phyloP scores from a whole-genome alignment of 23 red algal genomes.

The Gracilaria domingensis region DNA sequence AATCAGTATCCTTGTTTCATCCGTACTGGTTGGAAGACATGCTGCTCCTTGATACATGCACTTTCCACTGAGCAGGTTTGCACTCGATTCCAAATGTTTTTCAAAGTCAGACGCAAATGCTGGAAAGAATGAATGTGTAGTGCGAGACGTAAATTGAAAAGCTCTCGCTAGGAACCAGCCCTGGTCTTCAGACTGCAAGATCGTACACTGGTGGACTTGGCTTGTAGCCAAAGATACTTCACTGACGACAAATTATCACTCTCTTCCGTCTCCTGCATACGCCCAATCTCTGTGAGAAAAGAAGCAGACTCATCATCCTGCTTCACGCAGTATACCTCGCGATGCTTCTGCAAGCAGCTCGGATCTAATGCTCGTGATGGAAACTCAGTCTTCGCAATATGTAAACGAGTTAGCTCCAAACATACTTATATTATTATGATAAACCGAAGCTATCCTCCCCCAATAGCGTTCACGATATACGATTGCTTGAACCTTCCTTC shows the following conservation, averaged over 20 bases:
- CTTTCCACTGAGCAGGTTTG: background rate
- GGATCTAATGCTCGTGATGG: background rate
- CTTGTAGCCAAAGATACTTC: background rate
- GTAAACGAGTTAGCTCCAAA: constrained; percentile 10
- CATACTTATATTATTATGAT: background rate
- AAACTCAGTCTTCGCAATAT: background rate
- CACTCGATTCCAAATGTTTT: background rate
- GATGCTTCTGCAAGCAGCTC: background rate
- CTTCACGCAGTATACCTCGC: background rate
- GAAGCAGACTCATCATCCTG: background rate
- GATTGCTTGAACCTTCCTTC: background rate
- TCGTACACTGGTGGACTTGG: background rate
- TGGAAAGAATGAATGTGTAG: constrained; percentile 9
- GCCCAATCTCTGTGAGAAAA: background rate
- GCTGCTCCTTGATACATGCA: no score
- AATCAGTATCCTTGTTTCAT: background rate
- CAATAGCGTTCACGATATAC: constrained; percentile 6
- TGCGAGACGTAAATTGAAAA: constrained; percentile 34
- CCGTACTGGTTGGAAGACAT: background rate
- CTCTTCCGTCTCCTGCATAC: background rate
- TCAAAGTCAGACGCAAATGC: background rate
- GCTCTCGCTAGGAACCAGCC: constrained; percentile 40
- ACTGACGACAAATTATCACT: background rate
- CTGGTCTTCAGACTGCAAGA: constrained; percentile 42
- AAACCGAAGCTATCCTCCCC: constrained; percentile 1